phyloP scores from a whole-genome alignment of 139 green algal species.

The Volvox africanus region DNA sequence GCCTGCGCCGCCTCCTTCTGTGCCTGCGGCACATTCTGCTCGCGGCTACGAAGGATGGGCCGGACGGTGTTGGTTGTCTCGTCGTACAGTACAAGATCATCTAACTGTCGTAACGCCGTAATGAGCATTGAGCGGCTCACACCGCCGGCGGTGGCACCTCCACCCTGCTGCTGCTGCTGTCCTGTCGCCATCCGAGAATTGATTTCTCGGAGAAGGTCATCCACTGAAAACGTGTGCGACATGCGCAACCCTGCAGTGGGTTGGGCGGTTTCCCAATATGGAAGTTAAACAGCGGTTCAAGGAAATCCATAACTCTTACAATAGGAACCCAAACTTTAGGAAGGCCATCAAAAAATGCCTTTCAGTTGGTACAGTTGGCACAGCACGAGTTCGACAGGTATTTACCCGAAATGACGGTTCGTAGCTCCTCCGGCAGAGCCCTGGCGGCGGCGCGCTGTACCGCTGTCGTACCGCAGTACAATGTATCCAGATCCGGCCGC shows the following conservation, averaged over 20 bases:
- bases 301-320: too few species aligned
- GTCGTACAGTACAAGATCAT: conserved; percentile 38
- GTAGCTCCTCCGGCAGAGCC: conserved; percentile 34
- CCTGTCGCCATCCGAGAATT: neutral
- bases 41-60: neutral
- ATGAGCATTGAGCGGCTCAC: conserved; percentile 45
- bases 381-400: too few species aligned
- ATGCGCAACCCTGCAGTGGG: neutral
- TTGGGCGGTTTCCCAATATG: neutral
- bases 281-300: neutral
- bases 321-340: too few species aligned
- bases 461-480: conserved; percentile 39
- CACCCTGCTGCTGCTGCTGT: neutral
- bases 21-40: neutral
- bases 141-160: neutral
- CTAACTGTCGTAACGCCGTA: conserved; percentile 33
- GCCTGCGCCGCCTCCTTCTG: neutral
- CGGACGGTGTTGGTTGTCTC: conserved; percentile 41
- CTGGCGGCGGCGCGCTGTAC: conserved; percentile 17
- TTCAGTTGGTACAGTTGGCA: too few species aligned
- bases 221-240: neutral
- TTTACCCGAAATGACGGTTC: neutral
- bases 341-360: too few species aligned
- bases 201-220: conserved; percentile 44
- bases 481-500: conserved; percentile 12